Conservation (phyloP, 176 grass and related monocot species). For the Alopecurus myosuroides region DNA sequence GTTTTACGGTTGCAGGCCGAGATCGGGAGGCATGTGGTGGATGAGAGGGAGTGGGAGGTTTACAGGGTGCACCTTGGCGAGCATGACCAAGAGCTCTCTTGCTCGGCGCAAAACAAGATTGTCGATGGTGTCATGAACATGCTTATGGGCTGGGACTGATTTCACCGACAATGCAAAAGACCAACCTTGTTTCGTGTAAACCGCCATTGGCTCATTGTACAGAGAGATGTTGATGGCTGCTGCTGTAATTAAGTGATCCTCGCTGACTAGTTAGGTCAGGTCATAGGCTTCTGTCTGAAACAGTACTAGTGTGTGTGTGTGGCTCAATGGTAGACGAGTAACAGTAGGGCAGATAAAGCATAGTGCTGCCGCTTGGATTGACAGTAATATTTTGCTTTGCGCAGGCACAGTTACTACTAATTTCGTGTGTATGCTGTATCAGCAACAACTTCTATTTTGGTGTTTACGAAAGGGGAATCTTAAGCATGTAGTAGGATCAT, state of each 20-base stretch:
- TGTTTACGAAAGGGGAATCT: neutral
- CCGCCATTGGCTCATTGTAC: neutral
- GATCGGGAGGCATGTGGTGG: constrained; percentile 59
- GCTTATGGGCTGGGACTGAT: constrained; percentile 80
- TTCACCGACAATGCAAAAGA: neutral
- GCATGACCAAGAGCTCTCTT: constrained; percentile 43
- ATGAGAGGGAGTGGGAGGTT: constrained; percentile 76
- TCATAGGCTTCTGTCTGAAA: neutral
- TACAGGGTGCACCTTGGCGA: constrained; percentile 67
- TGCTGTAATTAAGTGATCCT: neutral
- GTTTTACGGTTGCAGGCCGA: constrained; percentile 41
- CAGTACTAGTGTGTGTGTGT: neutral
- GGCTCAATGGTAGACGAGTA: neutral
- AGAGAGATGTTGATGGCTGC: neutral
- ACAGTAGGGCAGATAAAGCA: neutral
- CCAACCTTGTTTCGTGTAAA: neutral
- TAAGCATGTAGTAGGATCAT: too few relatives aligned
- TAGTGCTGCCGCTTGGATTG: neutral
- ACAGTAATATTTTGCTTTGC: neutral
- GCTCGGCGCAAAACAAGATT: constrained; percentile 27
- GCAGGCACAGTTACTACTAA: neutral
- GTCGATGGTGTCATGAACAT: constrained; percentile 57
- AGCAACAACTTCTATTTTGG: neutral
- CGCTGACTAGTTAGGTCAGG: neutral
- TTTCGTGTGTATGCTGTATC: neutral